Percentiles rank a stretch among this genome's conserved stretches.
These are phyloP conservation scores for Flaveria ramosissima DNA, from an alignment of 129 eudicot species.

Conservation along the genomic window DNA sequence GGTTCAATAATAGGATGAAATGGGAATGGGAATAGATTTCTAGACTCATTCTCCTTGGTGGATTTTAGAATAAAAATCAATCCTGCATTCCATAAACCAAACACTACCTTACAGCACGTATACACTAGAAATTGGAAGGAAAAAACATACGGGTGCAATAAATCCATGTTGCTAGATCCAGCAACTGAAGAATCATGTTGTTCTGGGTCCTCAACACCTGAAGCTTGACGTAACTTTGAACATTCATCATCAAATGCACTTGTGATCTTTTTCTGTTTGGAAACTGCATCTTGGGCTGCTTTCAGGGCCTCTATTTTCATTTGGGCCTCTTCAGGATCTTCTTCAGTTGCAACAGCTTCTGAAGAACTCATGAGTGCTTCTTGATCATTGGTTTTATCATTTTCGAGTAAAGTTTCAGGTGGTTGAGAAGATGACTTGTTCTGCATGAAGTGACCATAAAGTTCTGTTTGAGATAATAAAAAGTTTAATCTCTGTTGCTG, in stretches of 20 bases:
- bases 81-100: background rate
- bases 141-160: constrained; percentile 77
- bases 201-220: constrained; percentile 50
- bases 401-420: constrained; percentile 47
- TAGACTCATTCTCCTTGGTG: background rate
- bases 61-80: background rate
- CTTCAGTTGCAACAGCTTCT: constrained; percentile 52
- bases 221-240: constrained; percentile 62
- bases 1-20: background rate
- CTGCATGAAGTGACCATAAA: constrained; percentile 97
- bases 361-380: constrained; percentile 40
- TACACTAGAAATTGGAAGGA: background rate
- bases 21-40: background rate
- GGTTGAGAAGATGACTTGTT: constrained; percentile 67
- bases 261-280: constrained; percentile 80
- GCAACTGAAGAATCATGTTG: constrained; percentile 57
- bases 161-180: constrained; percentile 85
- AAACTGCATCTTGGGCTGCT: constrained; percentile 99
- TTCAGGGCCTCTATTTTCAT: constrained; percentile 80
- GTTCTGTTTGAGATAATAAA: constrained; percentile 89
- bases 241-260: constrained; percentile 90
- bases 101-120: background rate
- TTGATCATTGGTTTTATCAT: constrained; percentile 45
- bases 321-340: constrained; percentile 85
- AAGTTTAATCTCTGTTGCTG: constrained; percentile 90